These are phyloP conservation scores for Torrubiellomyces zombiae DNA, from an alignment of 2,329 filamentous ascomycete genomes.

Conservation along the genomic window DNA sequence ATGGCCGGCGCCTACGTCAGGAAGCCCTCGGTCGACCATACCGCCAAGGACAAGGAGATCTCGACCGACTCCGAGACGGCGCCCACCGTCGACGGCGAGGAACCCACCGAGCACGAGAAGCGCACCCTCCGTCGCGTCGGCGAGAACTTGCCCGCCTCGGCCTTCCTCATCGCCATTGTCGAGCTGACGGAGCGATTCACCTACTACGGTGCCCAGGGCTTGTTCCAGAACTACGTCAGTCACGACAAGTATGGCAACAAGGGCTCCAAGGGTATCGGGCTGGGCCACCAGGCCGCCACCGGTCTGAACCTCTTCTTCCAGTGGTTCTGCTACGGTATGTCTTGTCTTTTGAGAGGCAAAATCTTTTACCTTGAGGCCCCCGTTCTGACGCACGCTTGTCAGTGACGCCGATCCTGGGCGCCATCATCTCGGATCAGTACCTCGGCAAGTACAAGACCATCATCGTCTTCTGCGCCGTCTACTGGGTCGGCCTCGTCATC, in stretches of 20 bases:
- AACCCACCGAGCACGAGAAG: conserved; percentile 35
- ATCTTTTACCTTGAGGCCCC: background rate
- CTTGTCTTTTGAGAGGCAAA: background rate
- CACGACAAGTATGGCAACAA: conserved; percentile 15
- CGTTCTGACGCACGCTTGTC: background rate
- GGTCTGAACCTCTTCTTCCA: conserved; percentile 39
- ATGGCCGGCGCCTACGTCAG: conserved; percentile 10
- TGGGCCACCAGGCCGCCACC: conserved; percentile 37
- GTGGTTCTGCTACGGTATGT: conserved; percentile 26
- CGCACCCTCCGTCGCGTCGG: conserved; percentile 31
- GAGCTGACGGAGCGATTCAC: conserved; percentile 42
- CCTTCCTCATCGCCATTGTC: conserved; percentile 38
- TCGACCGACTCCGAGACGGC: conserved; percentile 11
- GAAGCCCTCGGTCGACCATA: conserved; percentile 6
- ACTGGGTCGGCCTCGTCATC: conserved; percentile 38
- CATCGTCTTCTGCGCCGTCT: conserved; percentile 36
- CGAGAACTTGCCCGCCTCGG: conserved; percentile 36
- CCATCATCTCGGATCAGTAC: conserved; percentile 39
- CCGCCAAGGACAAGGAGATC: conserved; percentile 9
- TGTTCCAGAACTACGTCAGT: conserved; percentile 39
- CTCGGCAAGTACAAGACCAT: conserved; percentile 48
- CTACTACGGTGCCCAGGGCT: conserved; percentile 35
- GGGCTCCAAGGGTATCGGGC: conserved; percentile 32
- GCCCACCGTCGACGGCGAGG: conserved; percentile 26
- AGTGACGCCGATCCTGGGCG: conserved; percentile 29